A percentile compares a stretch with the other conserved stretches of the same genome.
These are phyloP conservation scores for Pholiota conissans DNA, from an alignment of 768 basidiomycete species.

Conservation along the genomic window DNA sequence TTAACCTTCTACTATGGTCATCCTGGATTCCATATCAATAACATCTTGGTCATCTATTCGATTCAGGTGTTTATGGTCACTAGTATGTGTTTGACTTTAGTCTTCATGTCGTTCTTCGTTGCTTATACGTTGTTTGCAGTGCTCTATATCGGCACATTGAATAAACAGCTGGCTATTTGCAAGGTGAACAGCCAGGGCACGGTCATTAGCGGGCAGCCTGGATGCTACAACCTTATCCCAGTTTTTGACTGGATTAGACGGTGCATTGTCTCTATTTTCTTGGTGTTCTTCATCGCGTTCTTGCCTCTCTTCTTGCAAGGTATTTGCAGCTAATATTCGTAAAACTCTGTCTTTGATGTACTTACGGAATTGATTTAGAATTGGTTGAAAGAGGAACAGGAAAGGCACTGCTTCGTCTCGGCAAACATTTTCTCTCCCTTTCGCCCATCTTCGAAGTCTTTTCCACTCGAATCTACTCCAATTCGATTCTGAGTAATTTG, in stretches of 20 bases:
- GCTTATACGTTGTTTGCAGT: constrained; percentile 42
- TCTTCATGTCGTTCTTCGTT: neutral
- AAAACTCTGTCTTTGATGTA: neutral
- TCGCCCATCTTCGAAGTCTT: constrained; percentile 99
- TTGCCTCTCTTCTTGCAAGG: constrained; percentile 95
- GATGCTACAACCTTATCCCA: constrained; percentile 94
- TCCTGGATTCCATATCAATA: constrained; percentile 99
- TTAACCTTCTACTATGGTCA: constrained; percentile 99
- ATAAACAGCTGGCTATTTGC: constrained; percentile 91
- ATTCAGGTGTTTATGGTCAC: constrained; percentile 98
- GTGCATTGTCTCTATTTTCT: constrained; percentile 95
- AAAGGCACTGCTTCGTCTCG: constrained; percentile 89
- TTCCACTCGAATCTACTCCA: constrained; percentile 97
- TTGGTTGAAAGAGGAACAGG: constrained; percentile 95
- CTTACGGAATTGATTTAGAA: constrained; percentile 47
- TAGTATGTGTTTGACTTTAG: constrained; percentile 65
- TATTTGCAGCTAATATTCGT: constrained; percentile 32
- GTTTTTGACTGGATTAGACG: constrained; percentile 99
- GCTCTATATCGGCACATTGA: constrained; percentile 93
- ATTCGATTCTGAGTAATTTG: constrained; percentile 95
- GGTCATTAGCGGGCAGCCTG: constrained; percentile 80
- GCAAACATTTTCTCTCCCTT: constrained; percentile 94
- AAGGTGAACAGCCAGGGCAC: constrained; percentile 79
- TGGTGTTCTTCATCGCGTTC: constrained; percentile 99
- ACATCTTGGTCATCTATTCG: constrained; percentile 97